phyloP scores from a whole-genome alignment of 139 green algal genomes.

The Desmodesmus armatus region DNA sequence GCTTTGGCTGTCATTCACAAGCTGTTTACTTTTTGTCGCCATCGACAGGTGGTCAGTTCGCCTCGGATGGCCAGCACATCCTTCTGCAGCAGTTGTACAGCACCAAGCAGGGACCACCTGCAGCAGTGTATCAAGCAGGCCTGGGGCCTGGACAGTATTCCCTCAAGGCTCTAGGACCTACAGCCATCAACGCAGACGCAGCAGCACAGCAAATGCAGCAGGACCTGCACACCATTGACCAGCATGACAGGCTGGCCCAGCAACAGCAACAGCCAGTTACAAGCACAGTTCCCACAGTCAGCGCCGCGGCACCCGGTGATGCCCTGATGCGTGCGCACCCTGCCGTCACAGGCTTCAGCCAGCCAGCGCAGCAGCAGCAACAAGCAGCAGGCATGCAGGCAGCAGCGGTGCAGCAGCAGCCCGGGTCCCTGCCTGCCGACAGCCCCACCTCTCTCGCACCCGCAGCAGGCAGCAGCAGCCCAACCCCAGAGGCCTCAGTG shows the following conservation, averaged over 20 bases:
- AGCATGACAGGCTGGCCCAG: neutral
- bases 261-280: neutral
- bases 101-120: neutral
- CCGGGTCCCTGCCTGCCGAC: neutral
- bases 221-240: neutral
- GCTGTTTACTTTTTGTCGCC: too few relatives aligned
- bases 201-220: slow-evolving; percentile 6
- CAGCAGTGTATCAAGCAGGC: too few relatives aligned
- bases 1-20: too few relatives aligned
- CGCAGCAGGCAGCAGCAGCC: slow-evolving; percentile 2
- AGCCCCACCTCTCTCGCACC: neutral
- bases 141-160: too few relatives aligned
- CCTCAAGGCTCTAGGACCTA: too few relatives aligned
- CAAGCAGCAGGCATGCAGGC: neutral
- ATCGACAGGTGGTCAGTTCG: too few relatives aligned
- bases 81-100: neutral
- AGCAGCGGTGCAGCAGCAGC: neutral
- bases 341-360: too few relatives aligned
- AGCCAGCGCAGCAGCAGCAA: neutral
- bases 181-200: neutral
- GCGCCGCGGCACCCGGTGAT: too few relatives aligned
- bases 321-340: neutral
- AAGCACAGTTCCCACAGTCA: too few relatives aligned
- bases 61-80: neutral
- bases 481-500: neutral